phyloP scores from a whole-genome alignment of 73 alveolate species.

The Paraurostyla sp. region DNA sequence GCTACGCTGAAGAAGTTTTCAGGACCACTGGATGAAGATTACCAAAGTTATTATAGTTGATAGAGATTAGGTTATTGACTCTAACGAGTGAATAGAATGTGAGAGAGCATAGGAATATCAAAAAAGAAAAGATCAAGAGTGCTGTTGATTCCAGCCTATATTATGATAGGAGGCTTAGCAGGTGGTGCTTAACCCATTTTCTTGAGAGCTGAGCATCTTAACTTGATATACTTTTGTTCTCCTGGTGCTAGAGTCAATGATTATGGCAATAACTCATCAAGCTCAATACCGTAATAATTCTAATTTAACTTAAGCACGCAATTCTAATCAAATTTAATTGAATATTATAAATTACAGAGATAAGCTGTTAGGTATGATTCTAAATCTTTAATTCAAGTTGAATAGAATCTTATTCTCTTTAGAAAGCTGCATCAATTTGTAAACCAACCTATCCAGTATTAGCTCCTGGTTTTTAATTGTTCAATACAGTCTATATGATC shows the following conservation, averaged over 20 bases:
- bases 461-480: slow-evolving; percentile 77
- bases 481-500: slow-evolving; percentile 57
- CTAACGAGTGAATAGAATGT: slow-evolving; percentile 52
- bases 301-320: slow-evolving; percentile 60
- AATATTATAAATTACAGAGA: slow-evolving; percentile 78
- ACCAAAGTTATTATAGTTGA: background rate
- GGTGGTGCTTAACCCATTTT: slow-evolving; percentile 63
- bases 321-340: slow-evolving; percentile 81
- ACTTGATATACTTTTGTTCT: background rate
- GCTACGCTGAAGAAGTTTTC: background rate
- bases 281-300: slow-evolving; percentile 38
- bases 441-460: slow-evolving; percentile 76
- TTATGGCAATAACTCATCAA: background rate
- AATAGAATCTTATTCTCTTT: slow-evolving; percentile 72
- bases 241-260: background rate
- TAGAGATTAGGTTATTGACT: background rate
- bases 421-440: slow-evolving; percentile 86
- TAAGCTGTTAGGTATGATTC: slow-evolving; percentile 69
- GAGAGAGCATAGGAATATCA: slow-evolving; percentile 81
- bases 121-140: slow-evolving; percentile 86
- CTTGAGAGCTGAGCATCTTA: slow-evolving; percentile 45
- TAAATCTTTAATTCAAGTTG: slow-evolving; percentile 76
- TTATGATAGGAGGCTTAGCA: slow-evolving; percentile 80
- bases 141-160: slow-evolving; percentile 89
- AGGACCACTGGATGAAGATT: background rate